Percentiles rank a stretch among this genome's conserved stretches.
These are phyloP conservation scores for Trichoderma simmonsii DNA, from an alignment of 2,329 filamentous ascomycete genomes.

Conservation along the genomic window DNA sequence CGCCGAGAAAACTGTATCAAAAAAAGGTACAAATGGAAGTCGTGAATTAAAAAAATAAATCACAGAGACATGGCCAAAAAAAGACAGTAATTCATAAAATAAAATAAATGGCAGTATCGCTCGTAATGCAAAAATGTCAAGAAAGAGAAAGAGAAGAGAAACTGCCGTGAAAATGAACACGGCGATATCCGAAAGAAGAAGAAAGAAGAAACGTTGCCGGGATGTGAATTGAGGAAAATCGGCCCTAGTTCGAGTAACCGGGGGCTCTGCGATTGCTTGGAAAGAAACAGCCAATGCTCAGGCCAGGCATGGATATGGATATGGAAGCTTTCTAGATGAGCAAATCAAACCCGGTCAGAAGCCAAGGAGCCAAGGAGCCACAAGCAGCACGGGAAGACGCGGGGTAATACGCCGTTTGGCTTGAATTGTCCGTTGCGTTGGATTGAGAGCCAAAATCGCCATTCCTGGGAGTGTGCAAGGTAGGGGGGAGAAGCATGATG, in stretches of 20 bases:
- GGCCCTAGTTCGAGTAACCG: neutral
- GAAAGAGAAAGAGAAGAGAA: neutral
- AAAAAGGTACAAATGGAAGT: neutral
- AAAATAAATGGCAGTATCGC: neutral
- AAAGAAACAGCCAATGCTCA: neutral
- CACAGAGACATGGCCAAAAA: neutral
- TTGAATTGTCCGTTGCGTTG: neutral
- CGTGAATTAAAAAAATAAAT: neutral
- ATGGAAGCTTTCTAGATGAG: conserved; percentile 13
- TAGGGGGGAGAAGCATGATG: neutral
- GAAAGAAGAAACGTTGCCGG: neutral
- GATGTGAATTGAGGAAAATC: neutral
- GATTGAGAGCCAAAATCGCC: neutral
- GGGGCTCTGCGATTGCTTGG: conserved; percentile 5
- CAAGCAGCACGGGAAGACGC: conserved; percentile 6
- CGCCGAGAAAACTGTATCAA: neutral
- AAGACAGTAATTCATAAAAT: neutral
- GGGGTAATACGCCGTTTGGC: conserved; percentile 8
- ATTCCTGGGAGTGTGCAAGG: neutral
- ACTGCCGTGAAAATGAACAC: neutral
- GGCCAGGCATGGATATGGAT: neutral
- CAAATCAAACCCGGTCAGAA: neutral
- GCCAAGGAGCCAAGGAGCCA: neutral
- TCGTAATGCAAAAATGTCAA: neutral
- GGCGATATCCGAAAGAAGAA: neutral